Evolutionary conservation across 2,329 filamentous ascomycete species (phyloP).

Genomic region (Ascochyta koolunga): DNA sequence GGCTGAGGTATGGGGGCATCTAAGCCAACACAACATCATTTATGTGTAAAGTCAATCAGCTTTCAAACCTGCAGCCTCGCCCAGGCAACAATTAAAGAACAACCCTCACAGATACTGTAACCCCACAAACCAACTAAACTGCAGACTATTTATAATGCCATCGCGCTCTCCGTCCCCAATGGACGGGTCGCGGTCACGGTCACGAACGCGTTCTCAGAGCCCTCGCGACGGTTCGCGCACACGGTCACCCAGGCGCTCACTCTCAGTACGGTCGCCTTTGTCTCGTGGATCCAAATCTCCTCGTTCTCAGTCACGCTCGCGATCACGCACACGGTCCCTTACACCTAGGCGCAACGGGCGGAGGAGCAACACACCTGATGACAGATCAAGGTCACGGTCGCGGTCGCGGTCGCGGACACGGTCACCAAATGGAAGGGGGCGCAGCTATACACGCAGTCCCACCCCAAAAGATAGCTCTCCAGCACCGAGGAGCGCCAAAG

Average conservation of each 20-base stretch:
- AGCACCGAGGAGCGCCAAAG: constrained; percentile 48
- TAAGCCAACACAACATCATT: too few species aligned
- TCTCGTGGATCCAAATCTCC: constrained; percentile 48
- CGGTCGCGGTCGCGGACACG: constrained; percentile 32
- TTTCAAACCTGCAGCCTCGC: neutral
- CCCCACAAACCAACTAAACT: neutral
- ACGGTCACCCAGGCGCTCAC: constrained; percentile 31
- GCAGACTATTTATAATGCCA: constrained; percentile 15
- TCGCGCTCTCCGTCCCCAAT: constrained; percentile 35
- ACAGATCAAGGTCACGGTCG: constrained; percentile 32
- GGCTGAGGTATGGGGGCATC: too few species aligned
- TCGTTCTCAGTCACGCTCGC: constrained; percentile 45
- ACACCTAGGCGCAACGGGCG: constrained; percentile 46
- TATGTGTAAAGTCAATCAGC: neutral
- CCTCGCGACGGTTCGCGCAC: constrained; percentile 51
- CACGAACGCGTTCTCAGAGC: constrained; percentile 41
- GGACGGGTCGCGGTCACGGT: constrained; percentile 25
- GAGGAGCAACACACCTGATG: constrained; percentile 41
- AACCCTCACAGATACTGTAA: too few species aligned
- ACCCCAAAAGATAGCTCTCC: constrained; percentile 43
- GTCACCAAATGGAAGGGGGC: constrained; percentile 35
- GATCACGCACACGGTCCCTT: constrained; percentile 24
- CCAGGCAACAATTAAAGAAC: neutral
- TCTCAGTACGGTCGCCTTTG: constrained; percentile 36
- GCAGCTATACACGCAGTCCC: constrained; percentile 45